Base-by-base conservation (phyloP, 371 early-diverging fungal species). In the Mucor lusitanicus region DNA sequence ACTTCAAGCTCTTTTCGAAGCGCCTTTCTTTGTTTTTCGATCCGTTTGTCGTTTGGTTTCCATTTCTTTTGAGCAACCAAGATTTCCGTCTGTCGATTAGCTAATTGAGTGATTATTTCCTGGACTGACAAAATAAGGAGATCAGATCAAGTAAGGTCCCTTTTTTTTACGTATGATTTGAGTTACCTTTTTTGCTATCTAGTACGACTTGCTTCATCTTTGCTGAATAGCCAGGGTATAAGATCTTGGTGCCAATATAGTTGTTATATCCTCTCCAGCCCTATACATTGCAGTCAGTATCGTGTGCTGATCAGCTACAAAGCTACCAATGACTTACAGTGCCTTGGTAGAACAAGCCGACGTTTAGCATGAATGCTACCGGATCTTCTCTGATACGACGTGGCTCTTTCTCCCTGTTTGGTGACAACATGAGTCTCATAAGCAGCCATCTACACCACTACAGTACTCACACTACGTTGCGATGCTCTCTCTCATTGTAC, bases 181-280 rank as follows among this genome's bases (percentile, higher is more conserved):
- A 33, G 8, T 33, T 33, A 87, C 87, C 84, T 71, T 77, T 75
- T 54, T 64, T 61, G 46, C 86, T 87, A 8, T 69, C 70, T n/a
- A 88, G 66, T 6, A 90, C 86, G 13, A 78, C 70, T 27, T 81
- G 73, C 65, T 85, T 89, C 65, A 92, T 90, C 21, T 85, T 83
- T 8, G 73, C 63, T 8, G 88, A 80, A 65, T 89, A 92, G 21
- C 84, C 88, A 12, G 88, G 88, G 62, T 92, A 90, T 56, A 91
- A 81, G 37, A 92, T 88, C 30, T 87, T 85, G 15, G 88, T 81
- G 13, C 94, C 94, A 64, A 94, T 89, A 73, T 92, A 92, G 63
- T 87, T 81, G 68, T 88, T 86, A 70, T 94, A 92, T 19, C 91
- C 89, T 75, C 92, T 85, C 92, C 92, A 94, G 4, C 91, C 93